Evolutionary conservation across 108 stramenopile species (phyloP).

Genomic region (Pseudonitzschia pungens): DNA sequence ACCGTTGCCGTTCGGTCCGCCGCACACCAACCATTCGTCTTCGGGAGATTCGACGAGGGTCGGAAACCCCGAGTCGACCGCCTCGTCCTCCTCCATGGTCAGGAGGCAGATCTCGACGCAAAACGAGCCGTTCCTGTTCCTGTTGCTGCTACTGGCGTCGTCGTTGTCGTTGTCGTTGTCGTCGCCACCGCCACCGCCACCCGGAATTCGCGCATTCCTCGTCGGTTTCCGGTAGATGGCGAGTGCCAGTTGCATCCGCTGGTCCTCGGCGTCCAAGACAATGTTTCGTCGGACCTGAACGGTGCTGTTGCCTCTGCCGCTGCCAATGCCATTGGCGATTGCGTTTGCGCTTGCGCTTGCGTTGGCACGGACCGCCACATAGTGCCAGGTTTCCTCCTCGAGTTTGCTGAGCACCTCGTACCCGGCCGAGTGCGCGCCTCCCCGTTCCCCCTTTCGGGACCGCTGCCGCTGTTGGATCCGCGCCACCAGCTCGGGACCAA

Average conservation of each 20-base stretch:
- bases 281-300: slow-evolving; percentile 48
- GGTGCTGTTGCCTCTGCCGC: not conserved
- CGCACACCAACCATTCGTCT: slow-evolving; percentile 60
- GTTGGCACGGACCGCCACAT: not conserved
- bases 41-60: slow-evolving; percentile 40
- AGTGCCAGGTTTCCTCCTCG: slow-evolving; percentile 30
- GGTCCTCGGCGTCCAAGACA: slow-evolving; percentile 56
- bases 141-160: too few species aligned
- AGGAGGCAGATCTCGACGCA: slow-evolving; percentile 51
- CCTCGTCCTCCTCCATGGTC: slow-evolving; percentile 74
- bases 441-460: slow-evolving; percentile 38
- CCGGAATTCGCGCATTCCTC: not conserved
- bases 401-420: slow-evolving; percentile 39
- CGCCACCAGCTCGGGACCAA: slow-evolving; percentile 37
- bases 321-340: not conserved
- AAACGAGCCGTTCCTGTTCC: slow-evolving; percentile 26
- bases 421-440: slow-evolving; percentile 47
- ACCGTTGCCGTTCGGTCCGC: too few species aligned
- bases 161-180: slow-evolving; percentile 1
- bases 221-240: slow-evolving; percentile 26
- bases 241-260: slow-evolving; percentile 53
- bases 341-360: not conserved
- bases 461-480: slow-evolving; percentile 30
- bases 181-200: too few species aligned
- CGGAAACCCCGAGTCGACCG: slow-evolving; percentile 57